These are phyloP conservation scores for Vachellia collinsii DNA, from an alignment of 306 rosid species.

Conservation along the genomic window DNA sequence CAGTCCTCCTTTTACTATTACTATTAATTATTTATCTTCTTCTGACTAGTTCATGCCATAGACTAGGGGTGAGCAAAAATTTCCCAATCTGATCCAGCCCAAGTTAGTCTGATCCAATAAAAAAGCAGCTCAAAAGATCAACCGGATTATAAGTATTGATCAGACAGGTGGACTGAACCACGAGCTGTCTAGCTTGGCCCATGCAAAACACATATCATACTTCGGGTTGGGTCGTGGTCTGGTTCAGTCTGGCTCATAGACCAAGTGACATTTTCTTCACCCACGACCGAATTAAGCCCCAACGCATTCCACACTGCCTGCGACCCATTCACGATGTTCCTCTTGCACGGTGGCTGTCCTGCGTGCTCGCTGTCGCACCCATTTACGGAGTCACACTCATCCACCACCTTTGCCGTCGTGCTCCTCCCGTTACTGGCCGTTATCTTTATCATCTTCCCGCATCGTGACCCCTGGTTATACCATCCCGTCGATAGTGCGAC, in stretches of 20 bases:
- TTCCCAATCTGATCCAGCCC: no score
- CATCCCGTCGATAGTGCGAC: conserved; percentile 58
- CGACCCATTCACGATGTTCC: conserved; percentile 50
- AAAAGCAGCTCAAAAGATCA: no score
- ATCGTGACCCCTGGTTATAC: conserved; percentile 32
- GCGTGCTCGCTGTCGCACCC: conserved; percentile 52
- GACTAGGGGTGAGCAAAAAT: no score
- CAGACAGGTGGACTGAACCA: no score
- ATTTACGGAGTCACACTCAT: conserved; percentile 48
- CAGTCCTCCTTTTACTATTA: background rate
- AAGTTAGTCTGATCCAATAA: no score
- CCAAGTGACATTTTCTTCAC: conserved; percentile 43
- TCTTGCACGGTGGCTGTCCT: conserved; percentile 40
- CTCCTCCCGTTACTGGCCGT: conserved; percentile 41
- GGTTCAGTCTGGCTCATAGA: no score
- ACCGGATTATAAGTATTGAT: no score
- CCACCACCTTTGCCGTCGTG: conserved; percentile 51
- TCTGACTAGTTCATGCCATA: no score
- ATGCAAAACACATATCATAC: no score
- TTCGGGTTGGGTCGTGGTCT: no score
- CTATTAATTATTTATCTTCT: background rate
- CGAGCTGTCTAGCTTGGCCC: no score
- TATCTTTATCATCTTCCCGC: conserved; percentile 41
- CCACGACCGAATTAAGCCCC: conserved; percentile 34
- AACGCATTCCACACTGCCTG: conserved; percentile 52